Evolutionary conservation across 345 rosid genomes (phyloP).

Genomic region (Noccaea caerulescens): DNA sequence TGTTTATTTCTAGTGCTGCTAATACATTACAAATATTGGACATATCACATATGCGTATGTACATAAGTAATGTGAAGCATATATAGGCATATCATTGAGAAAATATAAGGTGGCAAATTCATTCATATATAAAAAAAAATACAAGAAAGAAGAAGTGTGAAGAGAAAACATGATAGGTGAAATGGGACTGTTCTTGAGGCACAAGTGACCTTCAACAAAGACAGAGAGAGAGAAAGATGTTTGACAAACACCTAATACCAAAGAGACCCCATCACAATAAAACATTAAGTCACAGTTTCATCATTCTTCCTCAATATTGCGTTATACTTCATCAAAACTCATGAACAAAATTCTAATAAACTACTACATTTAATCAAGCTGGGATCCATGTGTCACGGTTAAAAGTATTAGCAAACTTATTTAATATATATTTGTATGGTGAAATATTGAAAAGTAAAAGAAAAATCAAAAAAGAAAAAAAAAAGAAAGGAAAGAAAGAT

Average conservation of each 20-base stretch:
- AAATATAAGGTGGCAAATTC: constrained; percentile 3
- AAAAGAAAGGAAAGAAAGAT: constrained; percentile 16
- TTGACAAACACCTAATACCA: constrained; percentile 69
- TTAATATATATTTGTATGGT: constrained; percentile 16
- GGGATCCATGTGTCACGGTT: constrained; percentile 42
- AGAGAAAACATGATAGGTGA: constrained; percentile 59
- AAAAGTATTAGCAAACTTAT: constrained; percentile 28
- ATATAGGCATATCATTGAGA: neutral
- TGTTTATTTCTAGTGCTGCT: neutral
- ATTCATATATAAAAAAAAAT: neutral
- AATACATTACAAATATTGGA: neutral
- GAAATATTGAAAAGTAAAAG: constrained; percentile 1
- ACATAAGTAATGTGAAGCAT: neutral
- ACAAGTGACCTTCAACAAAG: constrained; percentile 34
- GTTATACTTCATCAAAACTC: constrained; percentile 41
- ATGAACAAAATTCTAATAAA: constrained; percentile 26
- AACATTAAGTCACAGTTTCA: constrained; percentile 45
- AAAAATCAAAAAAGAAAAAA: neutral
- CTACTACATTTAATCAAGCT: constrained; percentile 28
- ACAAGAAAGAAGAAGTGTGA: constrained; percentile 50
- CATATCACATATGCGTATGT: neutral
- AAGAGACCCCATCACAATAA: constrained; percentile 47
- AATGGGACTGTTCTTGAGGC: constrained; percentile 61
- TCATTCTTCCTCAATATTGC: constrained; percentile 42
- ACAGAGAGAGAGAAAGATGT: constrained; percentile 42